phyloP scores from a whole-genome alignment of 225 moss, liverwort and hornwort species.

The Climacium dendroides region DNA sequence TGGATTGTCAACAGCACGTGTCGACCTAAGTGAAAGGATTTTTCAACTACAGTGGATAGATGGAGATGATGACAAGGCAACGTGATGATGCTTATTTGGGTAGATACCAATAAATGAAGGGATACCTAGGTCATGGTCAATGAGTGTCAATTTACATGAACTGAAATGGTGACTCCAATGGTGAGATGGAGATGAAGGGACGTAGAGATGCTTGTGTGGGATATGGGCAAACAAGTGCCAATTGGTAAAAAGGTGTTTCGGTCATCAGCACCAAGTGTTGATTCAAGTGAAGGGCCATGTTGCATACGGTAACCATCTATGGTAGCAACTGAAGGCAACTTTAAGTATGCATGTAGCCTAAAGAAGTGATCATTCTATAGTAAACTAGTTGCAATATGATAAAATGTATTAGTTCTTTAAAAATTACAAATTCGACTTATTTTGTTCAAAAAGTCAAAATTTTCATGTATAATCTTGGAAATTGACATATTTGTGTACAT shows the following conservation, averaged over 20 bases:
- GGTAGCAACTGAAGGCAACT: neutral
- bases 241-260: neutral
- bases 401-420: neutral
- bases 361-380: neutral
- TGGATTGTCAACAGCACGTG: accelerated
- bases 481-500: neutral
- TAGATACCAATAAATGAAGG: accelerated
- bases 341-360: neutral
- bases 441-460: neutral
- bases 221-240: accelerated
- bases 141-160: neutral
- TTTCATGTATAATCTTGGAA: neutral
- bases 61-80: neutral
- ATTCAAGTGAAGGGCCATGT: neutral
- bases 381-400: neutral
- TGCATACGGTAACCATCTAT: accelerated
- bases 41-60: too few species aligned
- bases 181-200: neutral
- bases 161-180: accelerated
- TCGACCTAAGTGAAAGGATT: neutral
- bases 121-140: neutral
- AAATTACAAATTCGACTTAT: neutral
- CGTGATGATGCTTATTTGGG: neutral
- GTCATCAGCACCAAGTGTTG: accelerated
- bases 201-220: neutral